A percentile compares a stretch with the other conserved stretches of the same genome.
Conservation (phyloP, 2,329 filamentous ascomycete genomes). For the Cyphellophora attinorum region DNA sequence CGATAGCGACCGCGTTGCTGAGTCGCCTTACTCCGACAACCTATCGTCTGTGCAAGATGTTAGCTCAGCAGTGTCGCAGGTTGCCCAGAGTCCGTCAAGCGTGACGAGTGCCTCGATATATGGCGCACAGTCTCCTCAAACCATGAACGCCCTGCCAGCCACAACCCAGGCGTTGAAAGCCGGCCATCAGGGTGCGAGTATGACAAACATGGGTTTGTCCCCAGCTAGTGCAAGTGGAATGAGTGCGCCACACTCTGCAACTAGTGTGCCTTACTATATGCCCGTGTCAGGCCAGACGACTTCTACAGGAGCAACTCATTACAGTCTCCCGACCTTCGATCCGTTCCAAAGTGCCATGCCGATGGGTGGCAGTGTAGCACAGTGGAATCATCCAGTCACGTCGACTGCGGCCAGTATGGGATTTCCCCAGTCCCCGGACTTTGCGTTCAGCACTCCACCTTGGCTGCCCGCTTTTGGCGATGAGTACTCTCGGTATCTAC, state of each 20-base stretch:
- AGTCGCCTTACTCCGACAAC: constrained; percentile 29
- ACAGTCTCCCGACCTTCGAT: constrained; percentile 13
- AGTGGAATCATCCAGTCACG: constrained; percentile 21
- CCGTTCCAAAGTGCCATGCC: constrained; percentile 4
- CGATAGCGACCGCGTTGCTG: constrained; percentile 40
- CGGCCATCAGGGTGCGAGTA: too few relatives aligned
- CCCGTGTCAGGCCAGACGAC: constrained; percentile 4
- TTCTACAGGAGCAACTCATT: constrained; percentile 7
- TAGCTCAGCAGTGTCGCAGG: constrained; percentile 16
- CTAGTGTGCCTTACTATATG: constrained; percentile 6
- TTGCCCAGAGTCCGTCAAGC: constrained; percentile 28
- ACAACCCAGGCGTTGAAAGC: constrained; percentile 22
- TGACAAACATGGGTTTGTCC: background rate
- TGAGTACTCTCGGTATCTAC: constrained; percentile 38
- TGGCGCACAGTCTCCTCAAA: constrained; percentile 23
- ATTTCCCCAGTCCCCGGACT: constrained; percentile 11
- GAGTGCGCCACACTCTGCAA: background rate
- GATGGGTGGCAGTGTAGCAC: background rate
- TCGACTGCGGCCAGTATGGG: constrained; percentile 10
- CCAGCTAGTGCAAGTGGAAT: background rate
- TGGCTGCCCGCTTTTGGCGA: constrained; percentile 35
- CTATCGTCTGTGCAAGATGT: constrained; percentile 27
- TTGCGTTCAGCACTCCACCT: constrained; percentile 20
- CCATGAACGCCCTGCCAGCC: constrained; percentile 17
- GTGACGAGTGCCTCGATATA: constrained; percentile 26